Evolutionary conservation across 257 asterid species (phyloP).

Genomic region (Solanum dulcamara): DNA sequence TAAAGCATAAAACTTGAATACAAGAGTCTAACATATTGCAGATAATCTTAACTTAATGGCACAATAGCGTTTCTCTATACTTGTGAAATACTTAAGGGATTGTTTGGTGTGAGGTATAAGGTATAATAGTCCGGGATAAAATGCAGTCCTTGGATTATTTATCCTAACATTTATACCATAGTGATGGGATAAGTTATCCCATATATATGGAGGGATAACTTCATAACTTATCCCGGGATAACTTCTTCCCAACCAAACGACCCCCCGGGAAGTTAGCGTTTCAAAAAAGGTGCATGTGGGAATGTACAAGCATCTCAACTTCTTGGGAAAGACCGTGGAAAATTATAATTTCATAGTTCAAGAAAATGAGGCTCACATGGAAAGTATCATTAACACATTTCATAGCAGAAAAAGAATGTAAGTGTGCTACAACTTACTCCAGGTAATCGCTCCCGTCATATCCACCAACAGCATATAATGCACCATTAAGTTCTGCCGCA

Average conservation of each 20-base stretch:
- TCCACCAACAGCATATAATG: slow-evolving; percentile 77
- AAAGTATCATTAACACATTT: neutral
- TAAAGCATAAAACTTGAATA: neutral
- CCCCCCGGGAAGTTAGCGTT: neutral
- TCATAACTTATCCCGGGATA: neutral
- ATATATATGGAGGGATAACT: too few relatives aligned
- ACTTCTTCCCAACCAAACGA: neutral
- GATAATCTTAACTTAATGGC: neutral
- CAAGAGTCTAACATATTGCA: neutral
- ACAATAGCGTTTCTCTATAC: neutral
- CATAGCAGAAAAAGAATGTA: neutral
- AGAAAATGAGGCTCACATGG: neutral
- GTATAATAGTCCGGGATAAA: neutral
- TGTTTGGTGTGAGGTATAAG: neutral
- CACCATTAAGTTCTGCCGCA: slow-evolving; percentile 73
- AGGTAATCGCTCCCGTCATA: slow-evolving; percentile 48
- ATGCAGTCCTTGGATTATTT: neutral
- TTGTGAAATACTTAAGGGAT: neutral
- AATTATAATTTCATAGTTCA: neutral
- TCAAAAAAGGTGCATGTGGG: neutral
- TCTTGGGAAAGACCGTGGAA: neutral
- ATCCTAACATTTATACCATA: neutral
- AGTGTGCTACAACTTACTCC: slow-evolving; percentile 42
- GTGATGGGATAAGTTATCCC: neutral
- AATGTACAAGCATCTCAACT: neutral